Evolutionary conservation across 192 early-diverging fungal genomes (phyloP).

Genomic region (Cetraspora pellucida): DNA sequence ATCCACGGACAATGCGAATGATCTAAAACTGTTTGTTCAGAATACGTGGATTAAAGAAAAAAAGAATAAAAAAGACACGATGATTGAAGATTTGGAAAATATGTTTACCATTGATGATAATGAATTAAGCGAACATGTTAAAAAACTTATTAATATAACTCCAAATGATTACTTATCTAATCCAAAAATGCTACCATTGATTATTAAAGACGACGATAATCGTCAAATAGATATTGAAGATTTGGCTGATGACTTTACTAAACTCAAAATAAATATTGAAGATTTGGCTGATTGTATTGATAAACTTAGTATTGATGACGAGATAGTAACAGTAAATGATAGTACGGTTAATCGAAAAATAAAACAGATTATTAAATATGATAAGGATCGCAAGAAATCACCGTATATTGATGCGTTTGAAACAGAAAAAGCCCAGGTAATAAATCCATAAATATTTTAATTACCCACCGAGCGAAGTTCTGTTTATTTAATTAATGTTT

Average conservation of each 20-base stretch:
- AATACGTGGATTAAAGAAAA: no score
- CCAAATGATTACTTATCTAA: no score
- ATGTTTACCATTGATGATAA: neutral
- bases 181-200: no score
- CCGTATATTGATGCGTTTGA: slow-evolving; percentile 13
- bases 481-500: no score
- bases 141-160: no score
- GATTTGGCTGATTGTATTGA: slow-evolving; percentile 20
- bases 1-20: slow-evolving; percentile 28
- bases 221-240: slow-evolving; percentile 17
- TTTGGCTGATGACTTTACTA: neutral
- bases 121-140: no score
- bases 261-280: neutral
- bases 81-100: neutral
- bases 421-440: slow-evolving; percentile 14
- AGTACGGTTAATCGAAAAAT: neutral
- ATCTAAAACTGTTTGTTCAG: slow-evolving; percentile 18
- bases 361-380: slow-evolving; percentile 24
- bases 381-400: neutral
- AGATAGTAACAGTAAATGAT: neutral
- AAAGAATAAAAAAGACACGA: no score
- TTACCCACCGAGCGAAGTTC: neutral
- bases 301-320: neutral
- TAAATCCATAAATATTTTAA: neutral
- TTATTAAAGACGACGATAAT: no score